Evolutionary conservation across 2,329 filamentous ascomycete species (phyloP).

Genomic region (Arthroderma sp.): DNA sequence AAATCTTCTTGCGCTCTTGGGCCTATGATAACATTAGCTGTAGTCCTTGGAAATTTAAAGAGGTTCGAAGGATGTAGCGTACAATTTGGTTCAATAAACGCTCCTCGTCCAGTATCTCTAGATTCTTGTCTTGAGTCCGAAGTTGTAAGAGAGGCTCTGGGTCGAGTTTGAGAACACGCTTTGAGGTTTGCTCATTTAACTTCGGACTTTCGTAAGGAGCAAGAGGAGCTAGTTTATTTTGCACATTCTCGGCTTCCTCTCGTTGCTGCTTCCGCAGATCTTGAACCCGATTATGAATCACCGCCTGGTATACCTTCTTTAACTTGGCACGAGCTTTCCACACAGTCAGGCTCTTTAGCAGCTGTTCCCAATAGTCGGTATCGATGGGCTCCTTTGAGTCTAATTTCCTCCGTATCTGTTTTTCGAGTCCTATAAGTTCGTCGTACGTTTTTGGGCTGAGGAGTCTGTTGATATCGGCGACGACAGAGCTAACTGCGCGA

Average conservation of each 20-base stretch:
- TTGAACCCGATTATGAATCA: conserved; percentile 56
- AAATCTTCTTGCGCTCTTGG: conserved; percentile 45
- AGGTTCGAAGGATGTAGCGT: conserved; percentile 11
- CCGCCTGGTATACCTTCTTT: conserved; percentile 60
- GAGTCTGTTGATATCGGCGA: conserved; percentile 76
- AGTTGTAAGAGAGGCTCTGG: conserved; percentile 55
- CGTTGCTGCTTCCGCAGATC: conserved; percentile 54
- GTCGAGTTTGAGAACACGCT: conserved; percentile 34
- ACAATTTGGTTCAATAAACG: conserved; percentile 45
- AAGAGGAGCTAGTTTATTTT: conserved; percentile 39
- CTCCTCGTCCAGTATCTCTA: conserved; percentile 46
- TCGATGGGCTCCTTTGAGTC: conserved; percentile 84
- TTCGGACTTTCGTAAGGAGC: conserved; percentile 19
- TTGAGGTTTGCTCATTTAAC: conserved; percentile 1
- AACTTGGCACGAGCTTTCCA: conserved; percentile 89
- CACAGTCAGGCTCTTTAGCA: conserved; percentile 68
- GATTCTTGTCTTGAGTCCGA: conserved; percentile 47
- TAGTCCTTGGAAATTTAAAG: background rate
- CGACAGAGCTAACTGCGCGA: conserved; percentile 61
- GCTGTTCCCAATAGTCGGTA: conserved; percentile 93
- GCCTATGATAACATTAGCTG: conserved; percentile 20
- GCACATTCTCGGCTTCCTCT: conserved; percentile 48
- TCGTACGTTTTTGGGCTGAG: conserved; percentile 72
- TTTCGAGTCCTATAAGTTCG: conserved; percentile 75
- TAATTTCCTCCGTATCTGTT: conserved; percentile 75